Evolutionary conservation across 257 asterid species (phyloP).

Genomic region (Paraleonurus japonicus): DNA sequence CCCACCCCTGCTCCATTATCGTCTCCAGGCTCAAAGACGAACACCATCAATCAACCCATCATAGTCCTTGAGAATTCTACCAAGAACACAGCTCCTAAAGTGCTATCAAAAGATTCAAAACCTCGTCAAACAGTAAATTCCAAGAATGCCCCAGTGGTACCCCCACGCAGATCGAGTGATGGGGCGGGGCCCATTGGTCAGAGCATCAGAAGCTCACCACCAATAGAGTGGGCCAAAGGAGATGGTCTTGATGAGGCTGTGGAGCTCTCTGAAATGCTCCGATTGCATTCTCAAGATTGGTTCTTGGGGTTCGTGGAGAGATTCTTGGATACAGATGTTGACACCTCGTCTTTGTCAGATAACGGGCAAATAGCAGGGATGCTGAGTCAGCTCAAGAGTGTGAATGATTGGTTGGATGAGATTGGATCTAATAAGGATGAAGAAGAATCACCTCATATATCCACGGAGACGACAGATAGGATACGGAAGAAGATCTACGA

Average conservation of each 20-base stretch:
- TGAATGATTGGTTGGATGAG: conserved; percentile 92
- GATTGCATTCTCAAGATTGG: conserved; percentile 87
- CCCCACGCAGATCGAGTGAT: conserved; percentile 49
- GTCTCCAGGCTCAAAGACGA: conserved; percentile 41
- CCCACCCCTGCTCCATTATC: conserved; percentile 31
- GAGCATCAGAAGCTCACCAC: conserved; percentile 46
- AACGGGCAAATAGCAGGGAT: conserved; percentile 94
- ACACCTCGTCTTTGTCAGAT: conserved; percentile 65
- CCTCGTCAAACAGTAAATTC: conserved; percentile 41
- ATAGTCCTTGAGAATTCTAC: conserved; percentile 69
- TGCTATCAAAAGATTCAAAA: conserved; percentile 30
- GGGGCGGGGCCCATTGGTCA: conserved; percentile 38
- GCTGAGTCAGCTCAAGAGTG: conserved; percentile 91
- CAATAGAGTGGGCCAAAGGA: conserved; percentile 86
- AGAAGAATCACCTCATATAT: conserved; percentile 48
- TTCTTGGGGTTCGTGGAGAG: conserved; percentile 87
- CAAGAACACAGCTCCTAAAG: conserved; percentile 47
- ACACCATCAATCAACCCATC: conserved; percentile 43
- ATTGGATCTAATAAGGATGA: conserved; percentile 67
- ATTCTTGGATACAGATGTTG: conserved; percentile 90
- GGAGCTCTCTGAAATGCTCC: conserved; percentile 74
- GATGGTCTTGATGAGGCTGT: conserved; percentile 78
- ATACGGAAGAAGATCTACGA: conserved; percentile 93
- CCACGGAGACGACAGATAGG: conserved; percentile 69
- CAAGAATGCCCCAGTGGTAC: conserved; percentile 43